phyloP scores from a whole-genome alignment of 352 stramenopile genomes.

The Blastocystis sp. region DNA sequence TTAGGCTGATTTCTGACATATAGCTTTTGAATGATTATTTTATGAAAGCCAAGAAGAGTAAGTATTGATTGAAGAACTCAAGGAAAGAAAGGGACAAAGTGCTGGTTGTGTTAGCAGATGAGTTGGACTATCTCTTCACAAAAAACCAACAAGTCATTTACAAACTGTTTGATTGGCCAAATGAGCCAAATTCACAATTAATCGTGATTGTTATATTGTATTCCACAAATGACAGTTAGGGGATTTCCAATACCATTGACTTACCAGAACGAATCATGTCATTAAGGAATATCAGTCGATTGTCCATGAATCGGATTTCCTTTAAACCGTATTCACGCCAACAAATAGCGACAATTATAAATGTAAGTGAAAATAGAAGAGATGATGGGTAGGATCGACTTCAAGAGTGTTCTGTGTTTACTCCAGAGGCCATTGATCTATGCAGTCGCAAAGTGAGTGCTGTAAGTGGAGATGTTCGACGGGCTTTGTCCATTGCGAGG shows the following conservation, averaged over 20 bases:
- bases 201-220: slow-evolving; percentile 73
- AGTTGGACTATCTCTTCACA: slow-evolving; percentile 80
- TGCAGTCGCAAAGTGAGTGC: slow-evolving; percentile 64
- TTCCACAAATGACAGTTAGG: background rate
- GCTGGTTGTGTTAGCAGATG: slow-evolving; percentile 76
- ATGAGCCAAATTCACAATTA: slow-evolving; percentile 71
- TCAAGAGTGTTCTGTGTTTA: slow-evolving; percentile 2
- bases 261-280: slow-evolving; percentile 74
- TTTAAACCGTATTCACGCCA: slow-evolving; percentile 55
- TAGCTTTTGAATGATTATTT: slow-evolving; percentile 59
- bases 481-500: slow-evolving; percentile 34
- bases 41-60: background rate
- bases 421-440: slow-evolving; percentile 48
- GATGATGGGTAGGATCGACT: slow-evolving; percentile 17
- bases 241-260: slow-evolving; percentile 81
- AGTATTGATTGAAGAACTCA: background rate
- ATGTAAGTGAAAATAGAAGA: background rate
- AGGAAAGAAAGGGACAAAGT: background rate
- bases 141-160: slow-evolving; percentile 78
- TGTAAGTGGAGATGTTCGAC: slow-evolving; percentile 54
- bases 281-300: slow-evolving; percentile 21
- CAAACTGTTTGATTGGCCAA: slow-evolving; percentile 81
- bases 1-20: background rate
- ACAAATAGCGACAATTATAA: slow-evolving; percentile 62
- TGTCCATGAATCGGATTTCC: slow-evolving; percentile 57